Evolutionary conservation across 1,284 basidiomycete genomes (phyloP).

Genomic region (Pseudozyma sp.): DNA sequence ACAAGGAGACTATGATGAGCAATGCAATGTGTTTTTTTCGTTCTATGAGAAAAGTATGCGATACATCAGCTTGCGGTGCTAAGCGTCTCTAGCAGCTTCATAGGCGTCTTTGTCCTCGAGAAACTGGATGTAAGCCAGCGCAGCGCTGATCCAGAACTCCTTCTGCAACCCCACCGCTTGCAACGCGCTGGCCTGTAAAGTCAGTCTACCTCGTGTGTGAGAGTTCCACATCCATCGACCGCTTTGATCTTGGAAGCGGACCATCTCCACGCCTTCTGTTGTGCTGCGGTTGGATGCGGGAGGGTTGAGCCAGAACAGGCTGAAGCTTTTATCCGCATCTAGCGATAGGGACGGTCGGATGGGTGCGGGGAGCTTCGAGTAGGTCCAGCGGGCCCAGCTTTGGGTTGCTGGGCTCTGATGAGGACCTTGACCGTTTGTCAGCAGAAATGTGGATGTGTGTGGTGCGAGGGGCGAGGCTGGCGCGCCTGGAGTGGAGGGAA

Average conservation of each 20-base stretch:
- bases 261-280: conserved; percentile 40
- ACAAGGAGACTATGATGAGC: not conserved
- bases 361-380: conserved; percentile 46
- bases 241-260: conserved; percentile 51
- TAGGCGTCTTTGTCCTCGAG: conserved; percentile 56
- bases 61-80: not conserved
- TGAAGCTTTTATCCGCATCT: conserved; percentile 56
- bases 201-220: conserved; percentile 41
- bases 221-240: conserved; percentile 59
- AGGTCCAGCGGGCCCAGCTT: conserved; percentile 58
- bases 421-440: conserved; percentile 12
- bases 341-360: conserved; percentile 49
- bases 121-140: conserved; percentile 60
- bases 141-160: conserved; percentile 58
- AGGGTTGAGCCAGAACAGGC: conserved; percentile 54
- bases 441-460: conserved; percentile 17
- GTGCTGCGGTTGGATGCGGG: not conserved
- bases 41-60: too few relatives aligned
- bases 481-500: conserved; percentile 14
- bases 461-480: not conserved
- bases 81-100: conserved; percentile 34
- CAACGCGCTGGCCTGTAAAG: conserved; percentile 51
- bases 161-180: conserved; percentile 49
- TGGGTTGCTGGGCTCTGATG: conserved; percentile 2
- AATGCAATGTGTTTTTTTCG: conserved; percentile 3